Evolutionary conservation across 345 rosid species (phyloP), one percentile per base, ranked within the genome.

Genomic region (Eucalyptus regnans): DNA sequence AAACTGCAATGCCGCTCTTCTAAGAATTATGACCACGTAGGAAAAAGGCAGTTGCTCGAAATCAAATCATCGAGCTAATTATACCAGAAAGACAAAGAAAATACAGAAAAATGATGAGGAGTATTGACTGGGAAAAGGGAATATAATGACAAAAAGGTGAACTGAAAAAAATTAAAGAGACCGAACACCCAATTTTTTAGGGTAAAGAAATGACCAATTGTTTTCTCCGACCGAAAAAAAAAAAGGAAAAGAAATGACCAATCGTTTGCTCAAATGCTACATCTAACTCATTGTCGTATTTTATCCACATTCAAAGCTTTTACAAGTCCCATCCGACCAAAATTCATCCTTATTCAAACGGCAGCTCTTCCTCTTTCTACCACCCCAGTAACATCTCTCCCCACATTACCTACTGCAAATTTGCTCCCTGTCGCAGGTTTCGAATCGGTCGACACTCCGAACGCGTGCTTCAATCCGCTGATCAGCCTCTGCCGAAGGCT

Each of bases 401-500:
- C 48, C 48, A 76, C 48, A 46, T 50, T 90, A 31, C 86, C 88
- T 13, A 87, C 62, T 13, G 87, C 86, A 68, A n/a, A 13, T 54
- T 88, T 58, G 27, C 88, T 88, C 16, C 60, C 56, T 27, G 88
- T 33, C 20, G 86, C 64, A 14, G 88, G 88, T 91, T 90, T 91
- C 3, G 92, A 60, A 85, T 88, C 88, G 90, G 90, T 96, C 11
- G 95, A 89, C 60, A 89, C 86, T 90, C 93, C 87, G 48, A 97
- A 94, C 41, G 92, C 94, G 7, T 80, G 91, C 91, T 94, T 97
- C 29, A 97, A 86, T 64, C 97, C 96, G 17, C 86, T 89, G 3
- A 97, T 91, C 92, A 95, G 92, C 64, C 96, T 94, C 92, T 88
- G 90, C 11, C 95, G 93, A 0, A 92, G 89, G 62, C 90, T 92